Percentiles rank a stretch among this genome's conserved stretches.
Conservation (phyloP, 148 eudicot genomes). For the Dysphania ambrosioides region DNA sequence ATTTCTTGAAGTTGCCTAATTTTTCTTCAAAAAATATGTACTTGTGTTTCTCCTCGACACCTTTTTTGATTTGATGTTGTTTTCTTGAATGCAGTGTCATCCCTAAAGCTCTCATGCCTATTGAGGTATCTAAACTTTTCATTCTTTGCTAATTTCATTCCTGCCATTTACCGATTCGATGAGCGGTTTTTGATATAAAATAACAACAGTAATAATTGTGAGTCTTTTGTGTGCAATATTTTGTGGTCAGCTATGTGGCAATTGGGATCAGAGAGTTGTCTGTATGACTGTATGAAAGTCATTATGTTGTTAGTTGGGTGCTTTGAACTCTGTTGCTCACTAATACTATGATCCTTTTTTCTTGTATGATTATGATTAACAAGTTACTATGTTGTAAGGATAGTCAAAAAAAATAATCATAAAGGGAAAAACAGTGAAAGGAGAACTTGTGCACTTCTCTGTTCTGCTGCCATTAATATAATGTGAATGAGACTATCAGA, state of each 20-base stretch:
- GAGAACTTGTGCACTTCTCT: background rate
- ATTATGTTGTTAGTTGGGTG: background rate
- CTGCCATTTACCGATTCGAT: background rate
- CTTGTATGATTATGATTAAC: background rate
- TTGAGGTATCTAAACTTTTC: slow-evolving; percentile 57
- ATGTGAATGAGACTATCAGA: slow-evolving; percentile 40
- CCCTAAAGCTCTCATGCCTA: slow-evolving; percentile 83
- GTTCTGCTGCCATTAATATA: background rate
- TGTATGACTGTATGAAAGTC: background rate
- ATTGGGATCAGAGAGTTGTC: background rate
- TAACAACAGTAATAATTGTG: too few relatives aligned
- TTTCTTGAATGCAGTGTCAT: slow-evolving; percentile 65
- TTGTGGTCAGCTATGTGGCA: background rate
- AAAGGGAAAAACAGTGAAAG: too few relatives aligned
- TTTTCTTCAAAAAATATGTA: slow-evolving; percentile 1
- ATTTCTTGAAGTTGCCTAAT: background rate
- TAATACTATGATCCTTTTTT: background rate
- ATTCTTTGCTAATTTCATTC: too few relatives aligned
- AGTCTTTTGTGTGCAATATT: background rate
- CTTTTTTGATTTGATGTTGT: slow-evolving; percentile 17
- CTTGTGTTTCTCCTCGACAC: background rate
- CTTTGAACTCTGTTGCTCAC: background rate
- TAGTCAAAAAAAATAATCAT: background rate
- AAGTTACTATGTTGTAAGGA: background rate
- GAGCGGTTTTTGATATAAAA: background rate